Evolutionary conservation across 2,329 filamentous ascomycete species (phyloP), one percentile per base, ranked within the genome.

Genomic region (Fusarium odoratissimum): DNA sequence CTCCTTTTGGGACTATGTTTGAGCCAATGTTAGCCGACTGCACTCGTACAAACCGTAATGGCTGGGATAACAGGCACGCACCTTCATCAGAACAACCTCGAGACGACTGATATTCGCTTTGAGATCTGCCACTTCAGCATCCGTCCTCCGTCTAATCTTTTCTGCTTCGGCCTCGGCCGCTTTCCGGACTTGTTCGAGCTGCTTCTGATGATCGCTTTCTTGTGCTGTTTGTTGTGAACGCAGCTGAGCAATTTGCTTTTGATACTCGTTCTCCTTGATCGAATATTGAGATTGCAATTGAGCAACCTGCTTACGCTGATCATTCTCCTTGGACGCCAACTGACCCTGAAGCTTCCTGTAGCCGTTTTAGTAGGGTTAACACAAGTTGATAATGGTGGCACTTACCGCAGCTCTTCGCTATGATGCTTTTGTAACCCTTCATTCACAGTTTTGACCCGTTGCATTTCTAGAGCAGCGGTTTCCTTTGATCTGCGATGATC

Each of bases 381-480:
- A 28, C 33, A 4, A 21, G 23, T 5, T 10, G 37, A 23, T 25
- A 12, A 17, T n/a, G 5, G 16, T 41, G 19, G 19, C 37, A 82
- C 84, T 74, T 84, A 89, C 79, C 85, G 85, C 11, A 92, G 73
- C 62, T 94, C 91, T 41, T 90, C 87, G 58, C 92, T 90, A 76
- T 96, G 92, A 38, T 90, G 88, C 51, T 86, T 86, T 74, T 94
- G 92, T 23, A 95, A 83, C 12, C 88, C 88, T 55, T 95, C 91
- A 62, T 94, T 93, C 72, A 92, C 87, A 40, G 86, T 88, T 71
- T 90, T 91, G 54, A 93, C 86, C 42, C 65, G 64, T 77, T 78
- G 57, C 73, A 78, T 49, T 67, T 78, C 54, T 73, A 87, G 79
- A 12, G 83, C 80, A 23, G 83, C 85, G 6, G 85, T 85, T 68